Conservation (phyloP, 1,139 yeast species). For the Pichia kudriavzevii region DNA sequence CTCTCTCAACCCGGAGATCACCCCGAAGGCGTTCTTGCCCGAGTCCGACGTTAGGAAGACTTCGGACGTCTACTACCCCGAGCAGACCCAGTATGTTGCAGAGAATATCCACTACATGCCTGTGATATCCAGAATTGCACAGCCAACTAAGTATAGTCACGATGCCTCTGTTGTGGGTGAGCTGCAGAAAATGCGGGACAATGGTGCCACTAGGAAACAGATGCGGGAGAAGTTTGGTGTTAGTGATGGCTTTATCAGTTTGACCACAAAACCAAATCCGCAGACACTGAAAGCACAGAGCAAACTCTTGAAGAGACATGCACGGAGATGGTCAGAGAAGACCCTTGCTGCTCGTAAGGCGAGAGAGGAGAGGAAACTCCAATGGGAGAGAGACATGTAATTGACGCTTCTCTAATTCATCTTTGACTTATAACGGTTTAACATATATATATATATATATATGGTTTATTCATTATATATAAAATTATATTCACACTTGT, state of each 20-base stretch:
- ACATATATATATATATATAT: slow-evolving; percentile 1
- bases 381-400: slow-evolving; percentile 24
- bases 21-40: slow-evolving; percentile 74
- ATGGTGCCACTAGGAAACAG: slow-evolving; percentile 52
- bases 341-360: slow-evolving; percentile 27
- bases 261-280: slow-evolving; percentile 34
- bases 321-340: slow-evolving; percentile 42
- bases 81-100: slow-evolving; percentile 20
- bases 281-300: slow-evolving; percentile 26
- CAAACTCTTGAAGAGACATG: slow-evolving; percentile 31
- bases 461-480: not conserved
- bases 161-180: slow-evolving; percentile 54
- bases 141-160: slow-evolving; percentile 48
- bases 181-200: slow-evolving; percentile 51
- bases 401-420: not conserved
- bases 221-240: slow-evolving; percentile 60
- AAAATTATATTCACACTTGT: not conserved
- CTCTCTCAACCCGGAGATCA: slow-evolving; percentile 32
- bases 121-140: slow-evolving; percentile 26
- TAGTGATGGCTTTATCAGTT: slow-evolving; percentile 45
- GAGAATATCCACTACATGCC: slow-evolving; percentile 52
- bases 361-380: slow-evolving; percentile 16
- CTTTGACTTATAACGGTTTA: not conserved
- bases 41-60: slow-evolving; percentile 49
- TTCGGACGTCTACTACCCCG: slow-evolving; percentile 29